These are phyloP conservation scores for Megacollybia marginata DNA, from an alignment of 768 basidiomycete genomes.

Conservation along the genomic window DNA sequence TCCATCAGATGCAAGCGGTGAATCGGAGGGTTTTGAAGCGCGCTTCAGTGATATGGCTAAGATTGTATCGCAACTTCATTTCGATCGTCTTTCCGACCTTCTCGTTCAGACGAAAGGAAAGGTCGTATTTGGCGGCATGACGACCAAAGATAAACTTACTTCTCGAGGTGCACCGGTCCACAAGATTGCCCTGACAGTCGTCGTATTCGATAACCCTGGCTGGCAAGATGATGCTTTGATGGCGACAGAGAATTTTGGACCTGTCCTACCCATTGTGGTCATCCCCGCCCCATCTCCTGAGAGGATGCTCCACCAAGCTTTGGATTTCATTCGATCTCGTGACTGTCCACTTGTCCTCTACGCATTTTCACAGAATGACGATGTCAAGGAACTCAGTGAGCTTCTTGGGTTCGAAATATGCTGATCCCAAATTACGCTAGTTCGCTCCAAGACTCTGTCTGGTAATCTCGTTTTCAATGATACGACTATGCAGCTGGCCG, in stretches of 20 bases:
- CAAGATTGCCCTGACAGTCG: constrained; percentile 68
- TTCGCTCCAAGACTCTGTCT: constrained; percentile 63
- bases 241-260: constrained; percentile 82
- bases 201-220: constrained; percentile 41
- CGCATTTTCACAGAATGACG: constrained; percentile 57
- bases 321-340: constrained; percentile 21
- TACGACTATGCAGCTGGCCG: constrained; percentile 47
- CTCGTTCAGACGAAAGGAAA: constrained; percentile 62
- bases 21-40: not conserved
- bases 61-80: constrained; percentile 47
- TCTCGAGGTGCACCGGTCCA: too few species aligned
- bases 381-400: constrained; percentile 56
- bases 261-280: constrained; percentile 67
- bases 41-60: constrained; percentile 30
- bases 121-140: constrained; percentile 57
- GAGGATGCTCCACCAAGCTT: too few species aligned
- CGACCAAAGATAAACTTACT: constrained; percentile 39
- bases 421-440: constrained; percentile 22
- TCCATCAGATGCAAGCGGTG: not conserved
- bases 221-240: constrained; percentile 61
- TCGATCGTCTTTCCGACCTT: constrained; percentile 50
- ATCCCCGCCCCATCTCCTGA: constrained; percentile 21
- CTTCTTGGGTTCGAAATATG: not conserved
- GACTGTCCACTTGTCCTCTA: constrained; percentile 74
- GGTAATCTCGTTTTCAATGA: constrained; percentile 72